Evolutionary conservation across 2,329 filamentous ascomycete genomes (phyloP).

Genomic region (Lasiodiplodia sp.): DNA sequence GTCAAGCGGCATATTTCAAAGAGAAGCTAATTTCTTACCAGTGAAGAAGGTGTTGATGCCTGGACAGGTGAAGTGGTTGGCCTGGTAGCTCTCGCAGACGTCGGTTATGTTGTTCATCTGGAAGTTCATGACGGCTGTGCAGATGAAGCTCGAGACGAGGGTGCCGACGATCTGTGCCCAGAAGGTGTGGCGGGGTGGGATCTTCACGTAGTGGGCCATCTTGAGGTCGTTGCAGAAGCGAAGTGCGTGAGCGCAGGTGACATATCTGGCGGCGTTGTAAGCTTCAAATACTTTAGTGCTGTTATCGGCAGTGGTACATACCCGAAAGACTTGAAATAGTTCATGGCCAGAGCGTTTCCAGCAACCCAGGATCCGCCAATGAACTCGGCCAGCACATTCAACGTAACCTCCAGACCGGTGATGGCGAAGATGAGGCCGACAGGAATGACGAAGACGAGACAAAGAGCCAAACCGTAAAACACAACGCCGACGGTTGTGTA

Average conservation of each 20-base stretch:
- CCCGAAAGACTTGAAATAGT: conserved; percentile 31
- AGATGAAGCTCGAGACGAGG: conserved; percentile 70
- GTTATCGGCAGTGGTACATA: conserved; percentile 30
- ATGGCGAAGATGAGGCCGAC: conserved; percentile 62
- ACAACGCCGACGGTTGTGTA: conserved; percentile 61
- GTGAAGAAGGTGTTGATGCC: conserved; percentile 71
- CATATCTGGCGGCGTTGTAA: conserved; percentile 7
- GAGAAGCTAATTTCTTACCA: not conserved
- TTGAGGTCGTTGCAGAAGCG: conserved; percentile 36
- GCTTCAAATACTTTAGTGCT: not conserved
- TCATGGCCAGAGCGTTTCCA: conserved; percentile 32
- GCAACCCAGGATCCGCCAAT: conserved; percentile 30
- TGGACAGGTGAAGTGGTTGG: conserved; percentile 62
- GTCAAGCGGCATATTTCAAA: not conserved
- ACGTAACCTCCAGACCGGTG: conserved; percentile 60
- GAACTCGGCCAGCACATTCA: conserved; percentile 61
- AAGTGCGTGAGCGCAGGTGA: conserved; percentile 32
- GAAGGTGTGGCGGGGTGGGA: conserved; percentile 72
- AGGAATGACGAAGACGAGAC: conserved; percentile 60
- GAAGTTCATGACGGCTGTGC: conserved; percentile 70
- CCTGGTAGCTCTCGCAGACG: conserved; percentile 60
- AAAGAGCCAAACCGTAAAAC: conserved; percentile 60
- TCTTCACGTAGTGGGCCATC: conserved; percentile 61
- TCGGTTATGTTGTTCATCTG: conserved; percentile 63
- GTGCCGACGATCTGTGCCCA: conserved; percentile 70